Base-by-base conservation (phyloP, 1,284 basidiomycete genomes). In the Malassezia arunalokei region DNA sequence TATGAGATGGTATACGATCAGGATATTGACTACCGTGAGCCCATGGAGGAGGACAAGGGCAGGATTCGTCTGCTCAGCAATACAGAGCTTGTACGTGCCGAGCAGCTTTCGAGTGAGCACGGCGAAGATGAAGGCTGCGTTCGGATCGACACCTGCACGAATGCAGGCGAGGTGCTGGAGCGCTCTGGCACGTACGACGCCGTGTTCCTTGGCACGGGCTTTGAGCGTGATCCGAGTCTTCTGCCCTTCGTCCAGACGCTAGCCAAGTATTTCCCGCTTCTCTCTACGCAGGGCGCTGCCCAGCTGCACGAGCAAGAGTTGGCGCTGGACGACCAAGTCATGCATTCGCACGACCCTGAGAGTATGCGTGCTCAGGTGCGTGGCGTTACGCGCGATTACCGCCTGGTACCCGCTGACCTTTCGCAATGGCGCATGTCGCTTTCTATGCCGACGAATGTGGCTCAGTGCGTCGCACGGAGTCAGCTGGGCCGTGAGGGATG, bases 321-420 rank as follows among this genome's bases (percentile, higher is more conserved):
- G 24, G 47, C 53, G 11, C 7, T 40, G 8, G 49, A 50, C 40
- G 49, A 45, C 40, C 35, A 57, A 28, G 47, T 62, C 28, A 52
- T 58, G 8, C 52, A 51, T n/a, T 58, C 60, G 11, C 57, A 54
- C 30, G 59, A 63, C 20, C 59, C 67, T 35, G 63, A 68, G 24
- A 45, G 59, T 12, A 54, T 59, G 31, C 62, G 64, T 6, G 51
- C 57, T 27, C 45, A 62, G 8, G 51, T 57, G 43, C 65, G 69
- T 7, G 69, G 69, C 6, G 69, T 72, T 46, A 62, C 68, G 14
- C 51, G 69, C n/a, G 69, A 71, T 40, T 72, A 72, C 57, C 57
- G 65, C 8, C 58, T 72, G 8, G 68, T 72, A 0, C 56, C 59
- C 2, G 47, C 43, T 17, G 42, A 52, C 5, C 46, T 54, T 3